These are phyloP conservation scores for Leptographium galeiforme DNA, from an alignment of 2,329 filamentous ascomycete genomes.

Conservation along the genomic window DNA sequence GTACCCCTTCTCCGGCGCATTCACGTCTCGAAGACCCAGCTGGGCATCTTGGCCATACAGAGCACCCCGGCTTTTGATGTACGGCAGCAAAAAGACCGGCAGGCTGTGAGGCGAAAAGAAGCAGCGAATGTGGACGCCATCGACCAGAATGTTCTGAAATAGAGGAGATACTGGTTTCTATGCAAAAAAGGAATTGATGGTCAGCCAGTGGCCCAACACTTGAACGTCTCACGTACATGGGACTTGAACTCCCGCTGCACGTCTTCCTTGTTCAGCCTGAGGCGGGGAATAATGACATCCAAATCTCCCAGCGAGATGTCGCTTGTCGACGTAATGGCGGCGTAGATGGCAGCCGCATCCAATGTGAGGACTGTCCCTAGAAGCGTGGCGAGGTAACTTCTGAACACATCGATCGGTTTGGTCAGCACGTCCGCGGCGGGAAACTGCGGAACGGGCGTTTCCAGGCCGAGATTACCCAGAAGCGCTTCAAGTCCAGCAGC, in stretches of 20 bases:
- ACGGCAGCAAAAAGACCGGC: slow-evolving; percentile 41
- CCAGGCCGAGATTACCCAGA: slow-evolving; percentile 40
- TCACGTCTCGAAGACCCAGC: slow-evolving; percentile 40
- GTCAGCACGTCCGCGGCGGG: slow-evolving; percentile 10
- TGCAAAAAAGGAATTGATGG: background rate
- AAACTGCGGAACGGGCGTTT: slow-evolving; percentile 21
- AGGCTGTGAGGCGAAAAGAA: slow-evolving; percentile 49
- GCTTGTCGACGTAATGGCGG: slow-evolving; percentile 17
- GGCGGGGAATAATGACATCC: slow-evolving; percentile 17
- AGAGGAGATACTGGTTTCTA: slow-evolving; percentile 5
- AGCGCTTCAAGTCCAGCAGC: slow-evolving; percentile 45
- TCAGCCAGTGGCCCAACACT: background rate
- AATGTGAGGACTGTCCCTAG: slow-evolving; percentile 11
- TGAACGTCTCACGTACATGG: background rate
- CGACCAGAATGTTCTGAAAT: slow-evolving; percentile 36
- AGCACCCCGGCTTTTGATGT: slow-evolving; percentile 41
- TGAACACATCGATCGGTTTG: slow-evolving; percentile 19
- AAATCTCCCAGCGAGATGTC: slow-evolving; percentile 14
- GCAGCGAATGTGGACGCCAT: slow-evolving; percentile 49
- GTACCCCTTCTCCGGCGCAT: slow-evolving; percentile 21
- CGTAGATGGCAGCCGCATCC: slow-evolving; percentile 14
- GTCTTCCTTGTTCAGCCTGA: slow-evolving; percentile 8
- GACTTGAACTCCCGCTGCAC: background rate
- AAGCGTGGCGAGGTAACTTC: slow-evolving; percentile 15
- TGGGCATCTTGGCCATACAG: slow-evolving; percentile 47